These are phyloP conservation scores for Aspergillus mulundensis DNA, from an alignment of 495 filamentous ascomycete species.

Conservation along the genomic window DNA sequence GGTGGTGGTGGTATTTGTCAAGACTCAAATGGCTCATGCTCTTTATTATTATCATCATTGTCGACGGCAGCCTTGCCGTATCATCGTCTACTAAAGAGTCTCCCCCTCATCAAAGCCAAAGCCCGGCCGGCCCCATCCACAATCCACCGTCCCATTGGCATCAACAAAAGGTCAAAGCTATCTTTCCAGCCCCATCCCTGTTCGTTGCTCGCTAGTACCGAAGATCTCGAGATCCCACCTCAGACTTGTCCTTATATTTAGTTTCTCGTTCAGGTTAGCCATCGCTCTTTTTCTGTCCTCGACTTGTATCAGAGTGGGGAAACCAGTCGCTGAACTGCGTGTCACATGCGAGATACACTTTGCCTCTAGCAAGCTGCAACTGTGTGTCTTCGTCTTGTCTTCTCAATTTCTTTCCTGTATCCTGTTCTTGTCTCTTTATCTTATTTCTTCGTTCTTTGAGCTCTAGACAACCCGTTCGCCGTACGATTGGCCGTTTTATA, in stretches of 20 bases:
- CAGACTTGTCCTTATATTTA: too few relatives aligned
- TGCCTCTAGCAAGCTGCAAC: background rate
- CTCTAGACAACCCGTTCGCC: background rate
- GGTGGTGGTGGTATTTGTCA: background rate
- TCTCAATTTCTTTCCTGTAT: background rate
- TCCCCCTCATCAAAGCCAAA: too few relatives aligned
- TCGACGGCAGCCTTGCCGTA: background rate
- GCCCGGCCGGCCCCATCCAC: too few relatives aligned
- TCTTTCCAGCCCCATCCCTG: background rate
- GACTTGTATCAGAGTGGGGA: background rate
- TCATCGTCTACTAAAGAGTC: background rate
- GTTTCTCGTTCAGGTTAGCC: background rate
- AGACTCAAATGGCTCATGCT: too few relatives aligned
- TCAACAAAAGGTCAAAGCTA: background rate
- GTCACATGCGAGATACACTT: slow-evolving; percentile 4
- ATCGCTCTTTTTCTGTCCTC: background rate
- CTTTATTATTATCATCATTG: too few relatives aligned
- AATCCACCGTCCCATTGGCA: too few relatives aligned
- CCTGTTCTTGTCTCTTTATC: background rate
- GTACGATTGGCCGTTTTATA: background rate
- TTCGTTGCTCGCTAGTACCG: background rate
- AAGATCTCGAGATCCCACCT: background rate
- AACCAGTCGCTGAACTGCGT: background rate
- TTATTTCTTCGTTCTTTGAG: background rate
- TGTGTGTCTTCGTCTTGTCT: background rate